phyloP scores from a whole-genome alignment of 2,329 filamentous ascomycete species.

The Penicillium sp. region DNA sequence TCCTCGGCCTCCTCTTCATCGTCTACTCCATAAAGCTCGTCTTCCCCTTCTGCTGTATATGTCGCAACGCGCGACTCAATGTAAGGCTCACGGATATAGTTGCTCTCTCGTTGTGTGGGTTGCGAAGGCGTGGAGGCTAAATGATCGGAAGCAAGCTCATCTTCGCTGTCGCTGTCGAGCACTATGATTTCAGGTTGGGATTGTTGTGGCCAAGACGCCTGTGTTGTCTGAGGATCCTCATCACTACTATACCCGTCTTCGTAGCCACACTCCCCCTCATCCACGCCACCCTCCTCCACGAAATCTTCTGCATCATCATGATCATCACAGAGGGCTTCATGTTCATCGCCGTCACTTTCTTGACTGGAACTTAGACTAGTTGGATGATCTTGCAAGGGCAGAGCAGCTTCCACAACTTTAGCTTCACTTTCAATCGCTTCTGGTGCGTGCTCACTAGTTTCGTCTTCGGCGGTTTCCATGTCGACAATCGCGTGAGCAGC shows the following conservation, averaged over 20 bases:
- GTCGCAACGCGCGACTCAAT: background rate
- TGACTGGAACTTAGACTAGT: conserved; percentile 1
- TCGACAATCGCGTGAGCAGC: background rate
- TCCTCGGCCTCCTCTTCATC: background rate
- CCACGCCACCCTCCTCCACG: conserved; percentile 13
- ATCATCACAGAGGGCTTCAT: conserved; percentile 9
- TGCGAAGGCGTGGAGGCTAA: background rate
- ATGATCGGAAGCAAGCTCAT: conserved; percentile 26
- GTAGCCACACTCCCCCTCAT: conserved; percentile 13
- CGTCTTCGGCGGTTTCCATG: conserved; percentile 3
- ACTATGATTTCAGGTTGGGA: conserved; percentile 39
- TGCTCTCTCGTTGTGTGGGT: background rate
- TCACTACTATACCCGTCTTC: conserved; percentile 18
- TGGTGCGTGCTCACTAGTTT: background rate
- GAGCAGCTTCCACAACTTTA: background rate
- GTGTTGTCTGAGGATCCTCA: conserved; percentile 8
- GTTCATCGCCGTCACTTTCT: conserved; percentile 12
- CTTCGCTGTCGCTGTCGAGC: conserved; percentile 44
- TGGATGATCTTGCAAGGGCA: background rate
- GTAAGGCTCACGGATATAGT: background rate
- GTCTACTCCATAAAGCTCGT: background rate
- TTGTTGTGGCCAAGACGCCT: conserved; percentile 3
- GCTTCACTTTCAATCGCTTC: conserved; percentile 3
- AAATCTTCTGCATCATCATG: conserved; percentile 7
- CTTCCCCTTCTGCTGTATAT: background rate